phyloP scores from a whole-genome alignment of 768 basidiomycete species.

The Panus rudis region DNA sequence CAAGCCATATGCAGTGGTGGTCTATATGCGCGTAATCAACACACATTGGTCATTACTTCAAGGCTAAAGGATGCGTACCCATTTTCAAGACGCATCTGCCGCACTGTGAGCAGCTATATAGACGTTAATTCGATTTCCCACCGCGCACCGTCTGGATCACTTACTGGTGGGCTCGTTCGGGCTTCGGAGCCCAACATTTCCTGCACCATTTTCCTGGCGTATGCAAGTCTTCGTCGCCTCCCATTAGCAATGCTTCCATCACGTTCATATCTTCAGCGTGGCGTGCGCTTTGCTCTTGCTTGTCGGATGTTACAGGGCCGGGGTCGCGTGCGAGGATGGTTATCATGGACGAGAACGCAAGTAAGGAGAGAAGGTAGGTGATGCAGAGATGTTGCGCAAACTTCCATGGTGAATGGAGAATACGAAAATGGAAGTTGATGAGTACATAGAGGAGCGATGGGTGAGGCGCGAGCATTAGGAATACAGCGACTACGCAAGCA shows the following conservation, averaged over 20 bases:
- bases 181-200: constrained; percentile 74
- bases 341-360: constrained; percentile 67
- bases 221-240: constrained; percentile 38
- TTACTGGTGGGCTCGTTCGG: constrained; percentile 78
- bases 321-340: constrained; percentile 70
- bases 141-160: background rate
- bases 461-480: constrained; percentile 63
- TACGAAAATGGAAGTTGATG: constrained; percentile 57
- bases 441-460: constrained; percentile 67
- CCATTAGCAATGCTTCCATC: constrained; percentile 53
- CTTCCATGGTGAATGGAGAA: constrained; percentile 36
- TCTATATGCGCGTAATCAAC: constrained; percentile 37
- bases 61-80: constrained; percentile 41
- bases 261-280: constrained; percentile 36
- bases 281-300: constrained; percentile 17
- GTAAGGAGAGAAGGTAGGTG: constrained; percentile 60
- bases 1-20: constrained; percentile 86
- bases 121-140: constrained; percentile 12
- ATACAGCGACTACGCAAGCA: constrained; percentile 33
- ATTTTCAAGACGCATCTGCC: constrained; percentile 78
- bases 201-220: constrained; percentile 66
- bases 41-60: background rate
- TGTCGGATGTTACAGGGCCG: constrained; percentile 40
- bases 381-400: constrained; percentile 51
- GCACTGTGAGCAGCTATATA: constrained; percentile 30